Evolutionary conservation across 306 rosid genomes (phyloP).

Genomic region (Elaeagnus macrophylla): DNA sequence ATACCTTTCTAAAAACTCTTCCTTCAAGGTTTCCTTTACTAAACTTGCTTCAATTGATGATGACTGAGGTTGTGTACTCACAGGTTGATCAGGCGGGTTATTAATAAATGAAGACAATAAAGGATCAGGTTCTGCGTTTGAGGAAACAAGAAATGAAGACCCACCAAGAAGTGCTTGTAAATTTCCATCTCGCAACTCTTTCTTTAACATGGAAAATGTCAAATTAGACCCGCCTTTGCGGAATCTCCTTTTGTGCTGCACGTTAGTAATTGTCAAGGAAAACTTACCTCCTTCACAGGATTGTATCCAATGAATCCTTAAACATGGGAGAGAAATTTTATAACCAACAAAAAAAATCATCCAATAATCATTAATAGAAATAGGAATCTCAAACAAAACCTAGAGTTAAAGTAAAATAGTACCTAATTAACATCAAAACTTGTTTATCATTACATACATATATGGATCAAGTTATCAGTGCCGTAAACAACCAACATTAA

Average conservation of each 20-base stretch:
- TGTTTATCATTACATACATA: too few species aligned
- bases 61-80: conserved; percentile 27
- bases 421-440: too few species aligned
- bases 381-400: too few species aligned
- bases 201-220: conserved; percentile 59
- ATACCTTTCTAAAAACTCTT: conserved; percentile 39
- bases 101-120: conserved; percentile 71
- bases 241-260: conserved; percentile 73
- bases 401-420: too few species aligned
- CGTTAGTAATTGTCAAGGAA: conserved; percentile 61
- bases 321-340: too few species aligned
- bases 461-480: too few species aligned
- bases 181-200: conserved; percentile 73
- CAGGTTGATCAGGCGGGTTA: conserved; percentile 39
- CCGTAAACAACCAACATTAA: too few species aligned
- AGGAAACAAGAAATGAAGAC: conserved; percentile 31
- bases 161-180: conserved; percentile 74
- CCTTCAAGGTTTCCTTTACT: conserved; percentile 38
- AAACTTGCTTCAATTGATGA: conserved; percentile 32
- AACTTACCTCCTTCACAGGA: neutral
- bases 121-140: conserved; percentile 70
- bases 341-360: too few species aligned
- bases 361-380: too few species aligned
- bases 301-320: too few species aligned
- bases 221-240: conserved; percentile 54